phyloP scores from a whole-genome alignment of 306 rosid species.

The Urtica urens region DNA sequence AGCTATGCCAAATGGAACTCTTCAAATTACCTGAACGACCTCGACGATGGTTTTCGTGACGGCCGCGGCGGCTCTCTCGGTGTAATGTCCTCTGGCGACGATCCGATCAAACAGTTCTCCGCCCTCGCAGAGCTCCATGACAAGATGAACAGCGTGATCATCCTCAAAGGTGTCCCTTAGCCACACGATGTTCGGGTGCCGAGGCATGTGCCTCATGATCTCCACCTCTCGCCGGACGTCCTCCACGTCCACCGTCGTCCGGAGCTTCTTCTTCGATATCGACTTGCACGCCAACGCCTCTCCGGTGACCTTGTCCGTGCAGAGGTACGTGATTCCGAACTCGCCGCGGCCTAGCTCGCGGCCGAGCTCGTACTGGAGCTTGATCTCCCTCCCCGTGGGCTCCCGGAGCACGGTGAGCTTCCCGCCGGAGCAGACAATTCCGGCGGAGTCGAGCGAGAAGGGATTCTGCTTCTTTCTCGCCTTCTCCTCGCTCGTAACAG shows the following conservation, averaged over 20 bases:
- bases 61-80: slow-evolving; percentile 86
- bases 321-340: slow-evolving; percentile 78
- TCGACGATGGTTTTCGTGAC: slow-evolving; percentile 82
- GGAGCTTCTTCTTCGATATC: slow-evolving; percentile 80
- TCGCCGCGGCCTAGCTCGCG: slow-evolving; percentile 91
- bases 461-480: slow-evolving; percentile 47
- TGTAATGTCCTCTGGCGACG: slow-evolving; percentile 86
- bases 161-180: slow-evolving; percentile 84
- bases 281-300: slow-evolving; percentile 71
- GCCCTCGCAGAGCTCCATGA: slow-evolving; percentile 96
- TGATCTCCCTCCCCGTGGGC: slow-evolving; percentile 73
- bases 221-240: slow-evolving; percentile 93
- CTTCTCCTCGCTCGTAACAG: slow-evolving; percentile 29
- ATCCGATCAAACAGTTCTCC: slow-evolving; percentile 93
- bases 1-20: neutral
- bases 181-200: slow-evolving; percentile 56
- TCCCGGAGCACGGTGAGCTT: slow-evolving; percentile 47
- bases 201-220: slow-evolving; percentile 68
- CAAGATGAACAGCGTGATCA: slow-evolving; percentile 77
- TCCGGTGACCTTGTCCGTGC: slow-evolving; percentile 46
- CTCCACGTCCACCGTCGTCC: slow-evolving; percentile 64
- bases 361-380: slow-evolving; percentile 50
- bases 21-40: slow-evolving; percentile 76
- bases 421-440: too few relatives aligned
- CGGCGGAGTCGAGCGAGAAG: slow-evolving; percentile 32